These are phyloP conservation scores for Pichia cephalocereana DNA, from an alignment of 805 yeast species.

Conservation along the genomic window DNA sequence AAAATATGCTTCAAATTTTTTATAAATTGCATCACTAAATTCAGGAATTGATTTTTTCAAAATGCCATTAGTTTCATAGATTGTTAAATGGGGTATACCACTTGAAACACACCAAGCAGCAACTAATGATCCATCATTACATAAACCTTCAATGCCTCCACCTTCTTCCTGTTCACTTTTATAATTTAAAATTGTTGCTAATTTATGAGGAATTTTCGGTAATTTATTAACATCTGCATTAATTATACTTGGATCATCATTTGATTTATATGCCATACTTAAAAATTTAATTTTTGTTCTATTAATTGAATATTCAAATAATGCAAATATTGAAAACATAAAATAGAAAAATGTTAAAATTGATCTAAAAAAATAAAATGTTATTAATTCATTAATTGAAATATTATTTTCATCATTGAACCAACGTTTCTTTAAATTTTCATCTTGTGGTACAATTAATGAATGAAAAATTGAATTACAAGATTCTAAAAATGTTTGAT, in stretches of 20 bases:
- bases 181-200: constrained; percentile 68
- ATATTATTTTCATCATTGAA: constrained; percentile 2
- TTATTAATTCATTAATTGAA: constrained; percentile 4
- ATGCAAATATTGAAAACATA: constrained; percentile 46
- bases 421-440: constrained; percentile 5
- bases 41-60: constrained; percentile 47
- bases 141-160: constrained; percentile 78
- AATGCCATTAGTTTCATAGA: constrained; percentile 75
- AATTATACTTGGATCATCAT: constrained; percentile 75
- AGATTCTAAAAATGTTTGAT: constrained; percentile 13
- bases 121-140: constrained; percentile 68
- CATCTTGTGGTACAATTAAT: constrained; percentile 14
- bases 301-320: constrained; percentile 42
- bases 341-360: constrained; percentile 45
- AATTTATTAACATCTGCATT: constrained; percentile 71
- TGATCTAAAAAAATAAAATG: constrained; percentile 35
- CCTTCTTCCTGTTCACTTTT: constrained; percentile 76
- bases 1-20: constrained; percentile 60
- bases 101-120: constrained; percentile 84
- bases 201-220: constrained; percentile 64
- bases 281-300: constrained; percentile 46
- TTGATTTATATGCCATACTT: constrained; percentile 56
- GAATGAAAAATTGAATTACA: constrained; percentile 15
- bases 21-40: constrained; percentile 45
- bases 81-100: constrained; percentile 62